Percentiles rank a stretch among this genome's conserved stretches.
These are phyloP conservation scores for Aleurites moluccanus DNA, from an alignment of 441 rosid species.

Conservation along the genomic window DNA sequence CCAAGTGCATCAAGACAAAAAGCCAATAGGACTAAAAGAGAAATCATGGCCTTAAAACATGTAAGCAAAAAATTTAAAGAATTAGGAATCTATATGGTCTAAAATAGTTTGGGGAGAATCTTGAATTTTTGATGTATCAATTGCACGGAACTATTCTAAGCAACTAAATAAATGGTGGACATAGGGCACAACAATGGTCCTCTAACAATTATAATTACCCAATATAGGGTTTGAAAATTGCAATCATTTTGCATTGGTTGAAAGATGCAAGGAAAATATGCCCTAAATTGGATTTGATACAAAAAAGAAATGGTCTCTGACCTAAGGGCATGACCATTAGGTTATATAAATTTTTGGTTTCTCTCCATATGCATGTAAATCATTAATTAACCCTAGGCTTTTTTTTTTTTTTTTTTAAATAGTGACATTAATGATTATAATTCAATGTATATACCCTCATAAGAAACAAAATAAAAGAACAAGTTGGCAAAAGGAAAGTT, in stretches of 20 bases:
- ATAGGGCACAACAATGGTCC: background rate
- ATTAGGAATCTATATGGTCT: background rate
- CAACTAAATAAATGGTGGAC: background rate
- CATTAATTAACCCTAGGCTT: no score
- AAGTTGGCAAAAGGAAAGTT: no score
- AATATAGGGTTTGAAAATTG: background rate
- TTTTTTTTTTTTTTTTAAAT: no score
- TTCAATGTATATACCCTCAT: no score
- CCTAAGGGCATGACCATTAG: background rate
- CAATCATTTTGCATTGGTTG: background rate
- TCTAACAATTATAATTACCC: background rate
- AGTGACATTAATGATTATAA: no score
- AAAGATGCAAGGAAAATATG: background rate
- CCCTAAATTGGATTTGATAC: background rate
- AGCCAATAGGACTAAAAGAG: background rate
- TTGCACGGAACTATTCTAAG: background rate
- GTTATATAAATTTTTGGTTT: background rate
- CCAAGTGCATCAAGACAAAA: background rate
- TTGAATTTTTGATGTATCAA: background rate
- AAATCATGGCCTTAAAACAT: background rate
- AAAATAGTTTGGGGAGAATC: constrained; percentile 7
- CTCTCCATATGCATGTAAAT: no score
- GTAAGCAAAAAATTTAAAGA: background rate
- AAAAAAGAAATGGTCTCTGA: background rate
- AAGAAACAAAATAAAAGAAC: no score